Percentiles rank a stretch among this genome's conserved stretches.
Evolutionary conservation across 208 protist species (phyloP).

Genomic region (Tritrichomonas musculus): DNA sequence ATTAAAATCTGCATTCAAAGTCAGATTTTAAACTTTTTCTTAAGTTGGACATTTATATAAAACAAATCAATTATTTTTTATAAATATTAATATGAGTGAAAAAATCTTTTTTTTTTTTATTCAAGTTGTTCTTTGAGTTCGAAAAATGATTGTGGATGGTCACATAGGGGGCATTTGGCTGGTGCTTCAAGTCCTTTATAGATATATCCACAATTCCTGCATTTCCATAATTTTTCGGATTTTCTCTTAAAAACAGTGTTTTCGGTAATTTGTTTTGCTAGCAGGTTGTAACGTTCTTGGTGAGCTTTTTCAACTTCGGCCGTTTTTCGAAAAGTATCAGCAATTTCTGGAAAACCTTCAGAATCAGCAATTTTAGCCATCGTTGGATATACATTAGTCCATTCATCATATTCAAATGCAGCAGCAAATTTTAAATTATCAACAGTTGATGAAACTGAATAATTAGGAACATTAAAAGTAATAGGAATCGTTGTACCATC

Average conservation of each 20-base stretch:
- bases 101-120: neutral
- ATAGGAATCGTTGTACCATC: neutral
- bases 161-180: neutral
- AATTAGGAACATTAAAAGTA: neutral
- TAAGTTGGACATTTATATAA: too few relatives aligned
- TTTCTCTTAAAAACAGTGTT: neutral
- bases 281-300: neutral
- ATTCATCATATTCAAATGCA: neutral
- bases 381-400: neutral
- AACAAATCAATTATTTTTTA: too few relatives aligned
- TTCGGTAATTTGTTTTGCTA: neutral
- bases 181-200: neutral
- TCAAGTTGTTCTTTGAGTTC: neutral
- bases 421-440: neutral
- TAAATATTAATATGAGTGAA: neutral
- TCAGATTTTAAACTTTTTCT: too few relatives aligned
- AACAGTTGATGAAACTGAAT: neutral
- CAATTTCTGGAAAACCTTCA: constrained; percentile 30
- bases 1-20: too few relatives aligned
- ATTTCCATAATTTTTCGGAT: neutral
- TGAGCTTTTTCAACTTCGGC: neutral
- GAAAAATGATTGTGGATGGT: neutral
- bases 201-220: constrained; percentile 11
- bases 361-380: constrained; percentile 13
- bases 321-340: neutral